Evolutionary conservation across 352 stramenopile genomes (phyloP).

Genomic region (Blastocystis sp.): DNA sequence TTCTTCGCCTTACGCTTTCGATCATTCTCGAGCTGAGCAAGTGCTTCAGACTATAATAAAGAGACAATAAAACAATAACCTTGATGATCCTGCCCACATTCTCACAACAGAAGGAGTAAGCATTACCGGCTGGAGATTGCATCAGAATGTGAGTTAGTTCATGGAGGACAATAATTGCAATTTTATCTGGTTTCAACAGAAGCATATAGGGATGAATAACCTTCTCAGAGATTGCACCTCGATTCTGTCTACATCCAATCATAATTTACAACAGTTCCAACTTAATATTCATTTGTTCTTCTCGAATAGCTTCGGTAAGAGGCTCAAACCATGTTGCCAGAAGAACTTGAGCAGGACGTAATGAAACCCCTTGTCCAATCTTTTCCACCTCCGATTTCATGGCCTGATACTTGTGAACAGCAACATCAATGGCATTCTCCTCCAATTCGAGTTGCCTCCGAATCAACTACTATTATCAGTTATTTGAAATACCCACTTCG

Average conservation of each 20-base stretch:
- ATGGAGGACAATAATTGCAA: constrained; percentile 78
- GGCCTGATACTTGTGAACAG: constrained; percentile 63
- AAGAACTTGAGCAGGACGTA: constrained; percentile 51
- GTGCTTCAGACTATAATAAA: constrained; percentile 12
- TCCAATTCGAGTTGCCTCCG: constrained; percentile 64
- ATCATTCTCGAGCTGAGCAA: constrained; percentile 43
- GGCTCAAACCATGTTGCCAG: constrained; percentile 70
- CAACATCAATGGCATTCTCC: constrained; percentile 52
- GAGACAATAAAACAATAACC: constrained; percentile 71
- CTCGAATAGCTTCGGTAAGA: constrained; percentile 64
- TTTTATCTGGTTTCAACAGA: constrained; percentile 76
- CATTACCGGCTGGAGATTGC: constrained; percentile 70
- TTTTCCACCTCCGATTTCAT: constrained; percentile 64
- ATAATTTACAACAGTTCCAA: not conserved
- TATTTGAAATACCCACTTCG: not conserved
- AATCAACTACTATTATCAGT: not conserved
- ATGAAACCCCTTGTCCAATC: constrained; percentile 53
- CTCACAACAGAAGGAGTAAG: constrained; percentile 70
- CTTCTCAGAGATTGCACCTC: constrained; percentile 31
- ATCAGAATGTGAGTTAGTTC: constrained; percentile 72
- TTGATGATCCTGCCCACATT: constrained; percentile 67
- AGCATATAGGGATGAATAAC: constrained; percentile 73
- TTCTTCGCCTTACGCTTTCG: constrained; percentile 53
- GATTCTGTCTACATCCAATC: constrained; percentile 17
- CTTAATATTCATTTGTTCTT: constrained; percentile 69